Percentiles rank a stretch among this genome's conserved stretches.
These are phyloP conservation scores for Pseudocercospora musae DNA, from an alignment of 2,329 filamentous ascomycete species.

Conservation along the genomic window DNA sequence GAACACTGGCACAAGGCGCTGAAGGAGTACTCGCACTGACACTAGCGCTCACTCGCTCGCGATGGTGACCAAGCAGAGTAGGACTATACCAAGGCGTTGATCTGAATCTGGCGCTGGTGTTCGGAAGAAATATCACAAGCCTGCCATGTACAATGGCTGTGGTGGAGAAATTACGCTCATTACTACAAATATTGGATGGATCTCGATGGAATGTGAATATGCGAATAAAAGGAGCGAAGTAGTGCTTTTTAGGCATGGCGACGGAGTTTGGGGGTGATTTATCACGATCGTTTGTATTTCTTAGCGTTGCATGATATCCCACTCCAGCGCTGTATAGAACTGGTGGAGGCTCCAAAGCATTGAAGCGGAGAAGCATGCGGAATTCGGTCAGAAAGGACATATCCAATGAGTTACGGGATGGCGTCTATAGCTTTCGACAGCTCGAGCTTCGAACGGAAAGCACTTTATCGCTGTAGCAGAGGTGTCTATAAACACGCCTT, in stretches of 20 bases:
- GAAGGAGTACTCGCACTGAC: conserved; percentile 7
- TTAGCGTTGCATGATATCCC: background rate
- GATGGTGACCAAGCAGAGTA: background rate
- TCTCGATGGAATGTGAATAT: background rate
- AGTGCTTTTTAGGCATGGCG: background rate
- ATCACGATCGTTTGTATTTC: background rate
- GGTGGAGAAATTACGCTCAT: background rate
- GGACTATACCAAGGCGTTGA: background rate
- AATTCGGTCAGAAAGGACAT: background rate
- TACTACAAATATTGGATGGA: background rate
- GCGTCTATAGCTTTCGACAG: background rate
- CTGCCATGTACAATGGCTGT: background rate
- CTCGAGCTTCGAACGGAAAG: background rate
- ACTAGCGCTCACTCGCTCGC: background rate
- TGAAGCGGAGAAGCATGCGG: background rate
- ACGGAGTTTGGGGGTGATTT: background rate
- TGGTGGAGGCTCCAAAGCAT: background rate
- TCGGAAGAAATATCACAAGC: background rate
- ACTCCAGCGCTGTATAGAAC: background rate
- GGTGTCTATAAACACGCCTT: background rate
- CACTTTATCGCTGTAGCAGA: background rate
- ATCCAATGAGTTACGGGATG: background rate
- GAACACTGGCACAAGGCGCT: conserved; percentile 12
- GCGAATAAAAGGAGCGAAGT: background rate
- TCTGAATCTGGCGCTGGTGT: conserved; percentile 1